Percentiles rank a stretch among this genome's conserved stretches.
These are phyloP conservation scores for Symbiodinium natans DNA, from an alignment of 73 alveolate species.

Conservation along the genomic window DNA sequence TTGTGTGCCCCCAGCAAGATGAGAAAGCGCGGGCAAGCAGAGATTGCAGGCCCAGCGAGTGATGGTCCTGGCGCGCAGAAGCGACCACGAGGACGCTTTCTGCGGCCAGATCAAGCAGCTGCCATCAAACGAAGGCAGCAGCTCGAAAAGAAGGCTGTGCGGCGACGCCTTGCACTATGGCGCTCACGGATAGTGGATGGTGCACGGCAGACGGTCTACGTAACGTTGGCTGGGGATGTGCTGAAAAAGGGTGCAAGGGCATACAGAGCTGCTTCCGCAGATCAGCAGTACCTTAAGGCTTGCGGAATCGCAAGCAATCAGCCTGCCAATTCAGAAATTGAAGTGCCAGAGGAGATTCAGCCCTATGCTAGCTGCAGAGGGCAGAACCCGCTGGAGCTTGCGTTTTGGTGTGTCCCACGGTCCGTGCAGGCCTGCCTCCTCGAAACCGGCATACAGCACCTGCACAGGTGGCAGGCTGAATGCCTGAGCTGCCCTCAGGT, in stretches of 20 bases:
- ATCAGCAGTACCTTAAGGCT: slow-evolving; percentile 55
- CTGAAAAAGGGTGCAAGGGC: slow-evolving; percentile 82
- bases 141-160: slow-evolving; percentile 50
- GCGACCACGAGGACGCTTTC: not conserved
- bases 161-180: slow-evolving; percentile 55
- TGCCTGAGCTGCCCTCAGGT: slow-evolving; percentile 44
- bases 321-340: slow-evolving; percentile 51
- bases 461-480: slow-evolving; percentile 76
- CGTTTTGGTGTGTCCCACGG: slow-evolving; percentile 57
- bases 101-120: slow-evolving; percentile 4
- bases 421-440: slow-evolving; percentile 62
- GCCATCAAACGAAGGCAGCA: slow-evolving; percentile 60
- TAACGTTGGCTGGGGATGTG: slow-evolving; percentile 56
- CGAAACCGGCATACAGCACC: slow-evolving; percentile 57
- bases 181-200: slow-evolving; percentile 45
- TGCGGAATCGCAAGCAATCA: slow-evolving; percentile 2
- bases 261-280: slow-evolving; percentile 53
- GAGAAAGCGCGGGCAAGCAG: not conserved
- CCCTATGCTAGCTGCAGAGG: slow-evolving; percentile 67
- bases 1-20: no score
- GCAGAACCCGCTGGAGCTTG: slow-evolving; percentile 59
- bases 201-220: slow-evolving; percentile 43
- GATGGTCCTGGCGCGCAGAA: not conserved
- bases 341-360: slow-evolving; percentile 75
- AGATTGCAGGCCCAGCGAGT: not conserved